Percentiles rank a stretch among this genome's conserved stretches.
phyloP scores from a whole-genome alignment of 2,329 filamentous ascomycete species.

The Penicillium sumatraense region DNA sequence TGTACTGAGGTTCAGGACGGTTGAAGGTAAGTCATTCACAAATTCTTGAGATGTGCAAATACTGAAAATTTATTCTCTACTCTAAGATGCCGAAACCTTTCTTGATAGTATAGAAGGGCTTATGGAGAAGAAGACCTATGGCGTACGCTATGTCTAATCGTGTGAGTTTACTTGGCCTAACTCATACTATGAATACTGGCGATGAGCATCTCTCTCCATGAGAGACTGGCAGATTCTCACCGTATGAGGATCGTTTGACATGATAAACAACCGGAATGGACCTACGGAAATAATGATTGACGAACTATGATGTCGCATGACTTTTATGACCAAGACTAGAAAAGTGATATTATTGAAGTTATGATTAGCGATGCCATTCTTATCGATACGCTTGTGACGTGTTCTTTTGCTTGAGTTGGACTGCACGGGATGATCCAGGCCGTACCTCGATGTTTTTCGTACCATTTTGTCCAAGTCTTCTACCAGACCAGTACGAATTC shows the following conservation, averaged over 20 bases:
- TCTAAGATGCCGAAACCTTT: constrained; percentile 46
- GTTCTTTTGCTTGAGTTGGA: background rate
- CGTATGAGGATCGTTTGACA: background rate
- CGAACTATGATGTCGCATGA: constrained; percentile 28
- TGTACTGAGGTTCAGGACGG: constrained; percentile 43
- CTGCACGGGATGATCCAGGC: background rate
- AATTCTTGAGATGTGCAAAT: background rate
- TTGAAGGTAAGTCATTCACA: constrained; percentile 32
- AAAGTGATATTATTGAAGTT: constrained; percentile 9
- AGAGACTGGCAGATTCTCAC: background rate
- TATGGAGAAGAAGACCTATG: constrained; percentile 9
- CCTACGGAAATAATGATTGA: constrained; percentile 19
- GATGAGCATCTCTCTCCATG: background rate
- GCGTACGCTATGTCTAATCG: background rate
- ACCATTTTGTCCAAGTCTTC: background rate
- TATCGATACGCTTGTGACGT: background rate
- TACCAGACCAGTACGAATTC: background rate
- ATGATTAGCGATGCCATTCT: constrained; percentile 3
- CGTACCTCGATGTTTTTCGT: no score
- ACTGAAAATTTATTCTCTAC: constrained; percentile 10
- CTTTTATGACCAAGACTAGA: constrained; percentile 23
- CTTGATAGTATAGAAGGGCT: constrained; percentile 35
- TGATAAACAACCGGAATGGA: background rate
- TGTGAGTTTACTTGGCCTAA: constrained; percentile 17
- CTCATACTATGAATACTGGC: background rate